Evolutionary conservation across 2,329 filamentous ascomycete genomes (phyloP).

Genomic region (Alternaria postmessia): DNA sequence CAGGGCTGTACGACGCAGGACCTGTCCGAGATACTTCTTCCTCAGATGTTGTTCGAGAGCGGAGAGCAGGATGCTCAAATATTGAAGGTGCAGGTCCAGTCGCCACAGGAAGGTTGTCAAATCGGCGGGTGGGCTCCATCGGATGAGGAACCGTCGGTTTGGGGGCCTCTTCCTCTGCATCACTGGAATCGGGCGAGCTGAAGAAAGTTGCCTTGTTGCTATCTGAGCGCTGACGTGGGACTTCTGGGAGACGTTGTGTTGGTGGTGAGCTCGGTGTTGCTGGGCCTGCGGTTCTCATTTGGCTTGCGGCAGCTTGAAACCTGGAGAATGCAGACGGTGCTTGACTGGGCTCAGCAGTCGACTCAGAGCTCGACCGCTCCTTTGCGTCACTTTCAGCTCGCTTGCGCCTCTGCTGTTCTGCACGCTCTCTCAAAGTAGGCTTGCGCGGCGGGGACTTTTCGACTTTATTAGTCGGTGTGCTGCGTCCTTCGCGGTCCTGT

Average conservation of each 20-base stretch:
- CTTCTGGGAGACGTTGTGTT: conserved; percentile 19
- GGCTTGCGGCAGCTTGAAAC: conserved; percentile 56
- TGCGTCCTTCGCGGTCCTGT: conserved; percentile 70
- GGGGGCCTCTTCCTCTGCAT: conserved; percentile 39
- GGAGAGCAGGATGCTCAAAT: conserved; percentile 49
- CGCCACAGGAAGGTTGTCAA: conserved; percentile 45
- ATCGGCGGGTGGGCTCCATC: conserved; percentile 37
- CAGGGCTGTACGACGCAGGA: conserved; percentile 14
- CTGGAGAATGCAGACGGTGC: conserved; percentile 52
- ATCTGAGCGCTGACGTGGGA: conserved; percentile 15
- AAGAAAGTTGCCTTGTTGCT: conserved; percentile 40
- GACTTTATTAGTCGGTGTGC: conserved; percentile 20
- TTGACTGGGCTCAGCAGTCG: conserved; percentile 42
- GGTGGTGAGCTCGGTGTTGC: conserved; percentile 22
- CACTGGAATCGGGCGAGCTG: conserved; percentile 41
- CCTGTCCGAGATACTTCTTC: conserved; percentile 20
- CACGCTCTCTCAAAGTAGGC: conserved; percentile 45
- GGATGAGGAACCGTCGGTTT: conserved; percentile 22
- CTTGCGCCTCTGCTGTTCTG: conserved; percentile 46
- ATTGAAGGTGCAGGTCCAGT: conserved; percentile 45
- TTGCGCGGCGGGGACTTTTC: conserved; percentile 36
- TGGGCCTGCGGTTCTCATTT: conserved; percentile 50
- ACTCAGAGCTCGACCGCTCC: conserved; percentile 39
- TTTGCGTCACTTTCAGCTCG: conserved; percentile 34
- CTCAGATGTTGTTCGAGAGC: conserved; percentile 42